A percentile compares a stretch with the other conserved stretches of the same genome.
phyloP scores from a whole-genome alignment of 2,329 filamentous ascomycete genomes.

The Mycosphaerelloides madeirae region DNA sequence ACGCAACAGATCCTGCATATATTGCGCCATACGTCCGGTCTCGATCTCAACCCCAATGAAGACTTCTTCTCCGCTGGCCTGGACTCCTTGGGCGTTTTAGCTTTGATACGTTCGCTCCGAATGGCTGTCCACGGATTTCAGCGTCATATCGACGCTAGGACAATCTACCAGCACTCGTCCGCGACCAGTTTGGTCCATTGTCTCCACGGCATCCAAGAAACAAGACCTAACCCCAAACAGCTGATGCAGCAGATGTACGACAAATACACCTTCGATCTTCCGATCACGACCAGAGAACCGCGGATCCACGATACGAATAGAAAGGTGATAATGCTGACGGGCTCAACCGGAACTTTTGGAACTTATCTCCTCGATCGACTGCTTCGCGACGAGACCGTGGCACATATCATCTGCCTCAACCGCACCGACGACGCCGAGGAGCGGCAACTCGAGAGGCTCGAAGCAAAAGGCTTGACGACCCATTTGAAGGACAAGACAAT shows the following conservation, averaged over 20 bases:
- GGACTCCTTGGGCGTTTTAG: constrained; percentile 38
- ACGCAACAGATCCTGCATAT: constrained; percentile 11
- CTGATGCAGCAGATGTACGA: constrained; percentile 23
- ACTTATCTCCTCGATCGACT: constrained; percentile 32
- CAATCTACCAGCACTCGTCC: constrained; percentile 37
- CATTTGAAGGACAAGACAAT: constrained; percentile 22
- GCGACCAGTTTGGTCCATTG: constrained; percentile 41
- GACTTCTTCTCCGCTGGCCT: constrained; percentile 13
- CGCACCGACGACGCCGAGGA: constrained; percentile 17
- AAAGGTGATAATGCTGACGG: constrained; percentile 31
- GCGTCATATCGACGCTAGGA: constrained; percentile 36
- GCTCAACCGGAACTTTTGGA: constrained; percentile 35
- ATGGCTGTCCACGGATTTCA: constrained; percentile 30
- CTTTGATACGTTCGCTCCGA: constrained; percentile 8
- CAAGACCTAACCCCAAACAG: constrained; percentile 1
- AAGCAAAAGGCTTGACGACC: constrained; percentile 18
- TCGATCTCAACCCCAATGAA: constrained; percentile 5
- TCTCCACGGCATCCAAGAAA: constrained; percentile 5
- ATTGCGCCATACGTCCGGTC: constrained; percentile 3
- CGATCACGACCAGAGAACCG: constrained; percentile 10
- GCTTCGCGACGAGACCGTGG: constrained; percentile 23
- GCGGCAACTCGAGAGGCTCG: constrained; percentile 19
- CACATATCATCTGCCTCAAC: constrained; percentile 31
- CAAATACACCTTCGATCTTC: constrained; percentile 25
- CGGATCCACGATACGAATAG: not conserved